Conservation (phyloP, 805 yeast genomes). For the Starmerella apis region DNA sequence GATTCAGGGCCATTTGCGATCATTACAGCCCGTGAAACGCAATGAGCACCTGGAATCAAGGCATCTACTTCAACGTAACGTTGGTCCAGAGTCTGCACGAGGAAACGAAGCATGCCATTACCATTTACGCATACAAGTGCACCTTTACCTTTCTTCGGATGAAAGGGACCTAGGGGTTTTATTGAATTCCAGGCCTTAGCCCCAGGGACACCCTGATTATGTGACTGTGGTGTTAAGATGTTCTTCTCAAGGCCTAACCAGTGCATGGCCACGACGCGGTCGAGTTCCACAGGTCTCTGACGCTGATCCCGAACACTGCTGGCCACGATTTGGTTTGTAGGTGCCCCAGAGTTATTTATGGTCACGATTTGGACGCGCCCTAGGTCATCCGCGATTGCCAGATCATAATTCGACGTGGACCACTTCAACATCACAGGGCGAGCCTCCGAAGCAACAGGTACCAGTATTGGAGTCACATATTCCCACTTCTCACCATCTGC, state of each 20-base stretch:
- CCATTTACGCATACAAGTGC: conserved; percentile 59
- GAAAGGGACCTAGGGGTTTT: conserved; percentile 51
- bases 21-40: conserved; percentile 27
- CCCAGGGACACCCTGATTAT: conserved; percentile 18
- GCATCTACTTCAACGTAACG: conserved; percentile 24
- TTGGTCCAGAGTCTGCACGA: conserved; percentile 40
- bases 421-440: conserved; percentile 44
- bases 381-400: conserved; percentile 62
- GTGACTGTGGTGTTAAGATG: conserved; percentile 27
- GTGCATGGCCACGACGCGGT: conserved; percentile 41
- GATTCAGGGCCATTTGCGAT: conserved; percentile 23
- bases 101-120: conserved; percentile 49
- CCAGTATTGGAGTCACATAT: conserved; percentile 46
- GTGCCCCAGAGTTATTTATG: conserved; percentile 19
- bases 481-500: conserved; percentile 72
- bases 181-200: conserved; percentile 35
- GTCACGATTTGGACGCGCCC: conserved; percentile 55
- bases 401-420: conserved; percentile 70
- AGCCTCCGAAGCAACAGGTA: conserved; percentile 25
- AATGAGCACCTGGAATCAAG: conserved; percentile 23
- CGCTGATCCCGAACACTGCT: conserved; percentile 27
- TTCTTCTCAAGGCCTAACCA: conserved; percentile 73
- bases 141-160: conserved; percentile 57
- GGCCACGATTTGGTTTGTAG: conserved; percentile 22
- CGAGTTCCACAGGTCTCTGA: conserved; percentile 25